A percentile compares a stretch with the other conserved stretches of the same genome.
phyloP scores from a whole-genome alignment of 2,329 filamentous ascomycete species.

The Colletotrichum sp. region DNA sequence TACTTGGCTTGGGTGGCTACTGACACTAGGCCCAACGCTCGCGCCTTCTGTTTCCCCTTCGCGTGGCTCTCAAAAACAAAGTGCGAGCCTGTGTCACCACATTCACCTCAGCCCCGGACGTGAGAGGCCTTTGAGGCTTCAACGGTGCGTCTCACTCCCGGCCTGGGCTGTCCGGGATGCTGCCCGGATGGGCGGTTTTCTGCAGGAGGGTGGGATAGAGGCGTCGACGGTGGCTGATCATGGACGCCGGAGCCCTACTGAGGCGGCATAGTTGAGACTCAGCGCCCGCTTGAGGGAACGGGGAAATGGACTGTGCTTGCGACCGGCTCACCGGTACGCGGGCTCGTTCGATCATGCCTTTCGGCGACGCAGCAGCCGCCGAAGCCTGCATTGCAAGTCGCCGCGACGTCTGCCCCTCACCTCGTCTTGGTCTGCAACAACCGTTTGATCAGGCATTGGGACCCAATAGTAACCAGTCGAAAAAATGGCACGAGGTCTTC shows the following conservation, averaged over 20 bases:
- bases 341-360: background rate
- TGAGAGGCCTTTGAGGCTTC: background rate
- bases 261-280: background rate
- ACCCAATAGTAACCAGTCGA: background rate
- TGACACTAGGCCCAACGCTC: background rate
- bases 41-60: background rate
- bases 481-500: background rate
- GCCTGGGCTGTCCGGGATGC: background rate
- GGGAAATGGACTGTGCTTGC: background rate
- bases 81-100: background rate
- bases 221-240: conserved; percentile 4
- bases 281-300: background rate
- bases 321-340: background rate
- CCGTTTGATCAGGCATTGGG: background rate
- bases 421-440: background rate
- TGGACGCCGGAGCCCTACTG: background rate
- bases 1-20: background rate
- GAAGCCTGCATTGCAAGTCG: background rate
- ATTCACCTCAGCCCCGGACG: background rate
- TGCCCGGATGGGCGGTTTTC: background rate
- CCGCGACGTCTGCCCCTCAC: background rate
- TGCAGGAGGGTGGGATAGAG: background rate
- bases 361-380: background rate
- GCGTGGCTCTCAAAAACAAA: background rate
- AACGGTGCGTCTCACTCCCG: conserved; percentile 15